These are phyloP conservation scores for Lasiodiplodia citricola DNA, from an alignment of 2,329 filamentous ascomycete species.

Conservation along the genomic window DNA sequence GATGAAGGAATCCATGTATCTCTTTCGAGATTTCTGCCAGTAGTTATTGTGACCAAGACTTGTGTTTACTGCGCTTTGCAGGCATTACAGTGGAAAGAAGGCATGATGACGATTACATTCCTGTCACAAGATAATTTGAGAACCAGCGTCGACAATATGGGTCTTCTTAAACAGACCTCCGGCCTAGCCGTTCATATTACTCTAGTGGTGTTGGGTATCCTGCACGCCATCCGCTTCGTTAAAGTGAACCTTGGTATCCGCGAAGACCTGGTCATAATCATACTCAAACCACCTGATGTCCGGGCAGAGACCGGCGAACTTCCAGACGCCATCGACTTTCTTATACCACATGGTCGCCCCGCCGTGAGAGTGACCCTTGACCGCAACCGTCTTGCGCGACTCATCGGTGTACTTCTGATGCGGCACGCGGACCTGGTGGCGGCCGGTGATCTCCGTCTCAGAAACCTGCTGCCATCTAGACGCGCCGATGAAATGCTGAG, in stretches of 20 bases:
- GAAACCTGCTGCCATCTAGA: slow-evolving; percentile 57
- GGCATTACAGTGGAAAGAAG: no score
- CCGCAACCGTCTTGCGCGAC: slow-evolving; percentile 49
- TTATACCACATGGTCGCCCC: slow-evolving; percentile 61
- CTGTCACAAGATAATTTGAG: no score
- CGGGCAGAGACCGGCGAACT: slow-evolving; percentile 61
- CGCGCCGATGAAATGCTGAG: slow-evolving; percentile 62
- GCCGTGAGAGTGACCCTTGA: slow-evolving; percentile 62
- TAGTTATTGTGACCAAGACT: no score
- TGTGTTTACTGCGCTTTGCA: no score
- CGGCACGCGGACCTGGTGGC: slow-evolving; percentile 64
- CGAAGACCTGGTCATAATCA: slow-evolving; percentile 62
- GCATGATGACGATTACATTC: no score
- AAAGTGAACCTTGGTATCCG: slow-evolving; percentile 20
- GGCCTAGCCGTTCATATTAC: no score
- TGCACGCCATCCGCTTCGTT: no score
- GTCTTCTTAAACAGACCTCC: no score
- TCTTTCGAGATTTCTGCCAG: no score
- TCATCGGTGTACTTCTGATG: slow-evolving; percentile 62
- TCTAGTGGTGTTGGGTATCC: no score
- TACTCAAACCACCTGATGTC: slow-evolving; percentile 62
- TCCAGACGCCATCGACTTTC: slow-evolving; percentile 62
- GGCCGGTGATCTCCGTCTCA: slow-evolving; percentile 56
- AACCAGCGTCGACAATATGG: no score
- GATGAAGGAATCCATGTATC: no score